A percentile compares a stretch with the other conserved stretches of the same genome.
Evolutionary conservation across 441 rosid genomes (phyloP).

Genomic region (Viola pubescens): DNA sequence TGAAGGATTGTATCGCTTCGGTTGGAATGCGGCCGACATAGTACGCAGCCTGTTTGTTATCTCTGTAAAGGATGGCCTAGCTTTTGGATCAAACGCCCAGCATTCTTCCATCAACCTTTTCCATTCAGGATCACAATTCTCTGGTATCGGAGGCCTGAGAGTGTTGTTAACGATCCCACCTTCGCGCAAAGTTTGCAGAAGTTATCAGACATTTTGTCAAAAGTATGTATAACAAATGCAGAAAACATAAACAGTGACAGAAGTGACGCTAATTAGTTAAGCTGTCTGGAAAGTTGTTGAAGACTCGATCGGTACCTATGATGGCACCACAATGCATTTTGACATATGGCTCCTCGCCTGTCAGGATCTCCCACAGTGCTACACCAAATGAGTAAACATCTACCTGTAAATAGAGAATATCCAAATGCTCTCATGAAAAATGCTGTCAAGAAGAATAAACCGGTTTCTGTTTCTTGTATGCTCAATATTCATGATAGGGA

Average conservation of each 20-base stretch:
- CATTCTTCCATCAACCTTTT: conserved; percentile 76
- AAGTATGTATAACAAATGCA: no score
- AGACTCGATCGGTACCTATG: conserved; percentile 38
- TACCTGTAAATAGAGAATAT: conserved; percentile 37
- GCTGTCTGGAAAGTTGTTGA: neutral
- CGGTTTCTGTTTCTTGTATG: no score
- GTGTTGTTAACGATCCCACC: conserved; percentile 81
- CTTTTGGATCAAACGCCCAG: conserved; percentile 63
- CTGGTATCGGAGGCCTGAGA: conserved; percentile 69
- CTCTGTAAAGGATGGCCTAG: conserved; percentile 75
- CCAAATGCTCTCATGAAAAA: neutral
- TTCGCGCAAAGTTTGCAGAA: conserved; percentile 20
- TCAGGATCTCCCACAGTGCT: conserved; percentile 78
- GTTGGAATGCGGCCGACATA: conserved; percentile 48
- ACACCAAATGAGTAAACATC: conserved; percentile 91
- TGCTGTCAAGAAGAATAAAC: no score
- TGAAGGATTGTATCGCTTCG: conserved; percentile 34
- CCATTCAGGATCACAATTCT: conserved; percentile 63
- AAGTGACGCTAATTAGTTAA: neutral
- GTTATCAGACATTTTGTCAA: neutral
- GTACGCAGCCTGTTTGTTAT: conserved; percentile 49
- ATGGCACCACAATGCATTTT: conserved; percentile 90
- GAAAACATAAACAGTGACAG: neutral
- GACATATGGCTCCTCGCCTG: conserved; percentile 83
- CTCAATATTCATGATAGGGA: no score